Evolutionary conservation across 192 early-diverging fungal species (phyloP).

Genomic region (Podila horticola): DNA sequence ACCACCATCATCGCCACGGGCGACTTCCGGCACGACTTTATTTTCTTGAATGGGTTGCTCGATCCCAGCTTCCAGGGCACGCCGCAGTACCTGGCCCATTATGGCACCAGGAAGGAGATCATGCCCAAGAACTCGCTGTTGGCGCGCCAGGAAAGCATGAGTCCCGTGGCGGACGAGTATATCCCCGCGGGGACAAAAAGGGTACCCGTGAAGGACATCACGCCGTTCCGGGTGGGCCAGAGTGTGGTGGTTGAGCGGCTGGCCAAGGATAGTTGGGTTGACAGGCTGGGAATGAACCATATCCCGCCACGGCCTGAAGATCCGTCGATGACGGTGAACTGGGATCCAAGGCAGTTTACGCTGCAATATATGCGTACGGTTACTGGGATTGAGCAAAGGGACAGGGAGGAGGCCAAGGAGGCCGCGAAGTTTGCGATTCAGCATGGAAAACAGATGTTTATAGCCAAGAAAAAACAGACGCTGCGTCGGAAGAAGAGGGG

Average conservation of each 20-base stretch:
- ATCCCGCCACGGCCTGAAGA: conserved; percentile 6
- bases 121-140: conserved; percentile 15
- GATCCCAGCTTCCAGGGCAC: conserved; percentile 29
- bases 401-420: not conserved
- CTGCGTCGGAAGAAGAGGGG: no score
- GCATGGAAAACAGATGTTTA: not conserved
- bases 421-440: not conserved
- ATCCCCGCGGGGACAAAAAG: conserved; percentile 15
- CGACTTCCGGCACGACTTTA: conserved; percentile 38
- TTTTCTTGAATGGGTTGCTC: conserved; percentile 19
- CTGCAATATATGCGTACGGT: conserved; percentile 25
- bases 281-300: conserved; percentile 18
- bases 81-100: conserved; percentile 14
- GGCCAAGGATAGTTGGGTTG: conserved; percentile 5
- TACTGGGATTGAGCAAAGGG: conserved; percentile 7
- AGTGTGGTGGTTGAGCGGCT: conserved; percentile 12
- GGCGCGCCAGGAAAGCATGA: conserved; percentile 4
- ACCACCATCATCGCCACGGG: conserved; percentile 24
- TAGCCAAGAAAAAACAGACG: not conserved
- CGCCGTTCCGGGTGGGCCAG: conserved; percentile 11
- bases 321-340: conserved; percentile 7
- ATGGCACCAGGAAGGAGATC: not conserved
- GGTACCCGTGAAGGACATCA: conserved; percentile 22
- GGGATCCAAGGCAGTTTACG: conserved; percentile 15
- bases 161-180: conserved; percentile 13